Evolutionary conservation across 306 rosid genomes (phyloP), one percentile per base, ranked within the genome.

Genomic region (Sindora glabra): DNA sequence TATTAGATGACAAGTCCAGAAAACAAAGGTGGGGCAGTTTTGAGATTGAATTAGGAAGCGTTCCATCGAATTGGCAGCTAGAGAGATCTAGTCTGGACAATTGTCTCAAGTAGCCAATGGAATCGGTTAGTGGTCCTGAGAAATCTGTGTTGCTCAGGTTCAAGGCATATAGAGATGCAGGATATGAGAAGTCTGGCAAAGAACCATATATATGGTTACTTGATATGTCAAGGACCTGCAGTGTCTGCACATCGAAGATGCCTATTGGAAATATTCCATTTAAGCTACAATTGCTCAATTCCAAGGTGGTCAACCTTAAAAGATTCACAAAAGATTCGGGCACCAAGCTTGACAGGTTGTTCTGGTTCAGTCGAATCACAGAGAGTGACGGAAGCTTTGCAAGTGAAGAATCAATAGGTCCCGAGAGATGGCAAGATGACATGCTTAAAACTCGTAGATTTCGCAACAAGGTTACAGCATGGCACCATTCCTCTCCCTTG

Each of bases 401-500:
- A 0, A 68, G n/a, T 3, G 47, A 65, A 30, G 41, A 50, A 40
- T 65, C 41, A n/a, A 79, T 9, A 3, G 74, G 76, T 16, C 64
- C 71, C 0, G 13, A 53, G 16, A 73, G 70, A 60, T 16, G 0
- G 39, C 71, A 69, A 2, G 0, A 0, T 9, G 45, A 41, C 70
- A 79, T 65, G 60, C 77, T 79, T 38, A 79, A 2, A 1, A 66
- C 68, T 22, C 52, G 54, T 1, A 70, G 29, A 0, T 65, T 53
- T 12, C 30, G 33, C 37, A 69, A 0, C 5, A 46, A 59, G 10
- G 62, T 17, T 40, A 77, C 15, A 1, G 61, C 52, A 29, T 44
- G 44, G 16, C 81, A 4, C 95, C 89, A 83, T 14, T 80, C 49
- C 1, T 55, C 15, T 25, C 78, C 83, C 7, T 0, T 2, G 2